These are phyloP conservation scores for Cyphellophora europaea DNA, from an alignment of 2,329 filamentous ascomycete genomes.

Conservation along the genomic window DNA sequence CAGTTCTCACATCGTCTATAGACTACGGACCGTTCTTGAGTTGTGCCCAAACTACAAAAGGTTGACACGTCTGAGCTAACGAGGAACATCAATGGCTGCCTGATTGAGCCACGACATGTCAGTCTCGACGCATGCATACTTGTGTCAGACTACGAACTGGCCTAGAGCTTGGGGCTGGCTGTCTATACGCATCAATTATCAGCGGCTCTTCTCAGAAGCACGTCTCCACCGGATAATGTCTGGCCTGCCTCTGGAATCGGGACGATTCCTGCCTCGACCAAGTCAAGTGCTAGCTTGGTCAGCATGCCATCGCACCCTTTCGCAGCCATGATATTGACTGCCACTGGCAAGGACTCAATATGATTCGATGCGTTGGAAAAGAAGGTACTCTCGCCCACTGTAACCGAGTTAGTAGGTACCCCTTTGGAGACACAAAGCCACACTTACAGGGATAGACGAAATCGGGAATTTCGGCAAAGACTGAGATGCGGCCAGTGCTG, in stretches of 20 bases:
- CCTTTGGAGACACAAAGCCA: too few species aligned
- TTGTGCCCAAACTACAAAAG: too few species aligned
- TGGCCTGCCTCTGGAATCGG: neutral
- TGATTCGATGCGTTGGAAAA: slow-evolving; percentile 34
- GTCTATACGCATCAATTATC: neutral
- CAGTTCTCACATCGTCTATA: too few species aligned
- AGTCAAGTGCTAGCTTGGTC: slow-evolving; percentile 2
- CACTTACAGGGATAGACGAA: slow-evolving; percentile 3
- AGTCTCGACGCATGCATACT: too few species aligned
- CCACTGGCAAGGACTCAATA: slow-evolving; percentile 46
- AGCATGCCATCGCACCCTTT: slow-evolving; percentile 44
- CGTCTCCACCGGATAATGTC: slow-evolving; percentile 5
- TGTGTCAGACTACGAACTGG: too few species aligned
- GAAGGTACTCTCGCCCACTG: slow-evolving; percentile 25
- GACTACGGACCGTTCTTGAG: too few species aligned
- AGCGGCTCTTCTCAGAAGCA: slow-evolving; percentile 3
- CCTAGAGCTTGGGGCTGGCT: too few species aligned
- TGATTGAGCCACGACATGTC: too few species aligned
- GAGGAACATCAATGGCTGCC: too few species aligned
- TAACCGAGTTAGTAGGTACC: too few species aligned
- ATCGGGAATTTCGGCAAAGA: slow-evolving; percentile 1
- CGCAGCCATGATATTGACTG: slow-evolving; percentile 48
- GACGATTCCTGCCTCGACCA: slow-evolving; percentile 5
- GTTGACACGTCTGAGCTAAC: too few species aligned
- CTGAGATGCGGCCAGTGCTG: neutral